Evolutionary conservation across 1,284 basidiomycete genomes (phyloP), one percentile per base, ranked within the genome.

Genomic region (Acaromyces ingoldii): DNA sequence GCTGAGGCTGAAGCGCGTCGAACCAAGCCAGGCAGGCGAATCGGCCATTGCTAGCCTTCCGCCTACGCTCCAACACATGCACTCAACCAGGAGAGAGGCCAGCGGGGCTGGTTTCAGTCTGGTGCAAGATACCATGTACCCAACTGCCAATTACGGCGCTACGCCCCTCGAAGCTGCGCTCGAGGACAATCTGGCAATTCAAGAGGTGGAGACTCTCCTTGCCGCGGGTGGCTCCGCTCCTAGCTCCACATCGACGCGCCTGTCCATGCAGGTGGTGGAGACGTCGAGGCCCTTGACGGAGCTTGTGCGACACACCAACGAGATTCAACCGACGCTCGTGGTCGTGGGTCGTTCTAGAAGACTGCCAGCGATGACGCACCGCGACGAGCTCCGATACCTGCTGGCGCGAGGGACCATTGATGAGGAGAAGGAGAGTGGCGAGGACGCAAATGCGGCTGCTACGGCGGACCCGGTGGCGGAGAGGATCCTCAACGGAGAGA

Each of bases 351-450:
- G 69, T 1, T 65, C 63, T 11, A 48, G 69, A 17, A 47, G 63
- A n/a, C 57, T 62, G 29, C 69, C 69, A 2, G 63, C 63, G 2
- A 58, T 68, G 36, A 70, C 67, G 36, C 69, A 71, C 48, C 33
- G 69, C 24, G 63, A 63, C 2, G 69, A 71, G 34, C 58, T 71
- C 22, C 57, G 59, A 30, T 51, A 43, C 21, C 42, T 71, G 10
- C 44, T 62, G 6, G 29, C 11, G 19, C n/a, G 43, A 24, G 45
- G 51, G 4, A n/a, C 29, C 2, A n/a, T 9, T 21, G 13, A 41
- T 19, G 4, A 10, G 5, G 33, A 19, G 3, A 24, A 31, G n/a
- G 36, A 39, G 15, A 13, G 13, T 19, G 45, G 17, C 25, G 26
- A 21, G 6, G 47, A 21, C 24, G 24, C 4, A 17, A 40, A 3